Conservation (phyloP, 306 rosid species). For the Trifolium dubium region DNA sequence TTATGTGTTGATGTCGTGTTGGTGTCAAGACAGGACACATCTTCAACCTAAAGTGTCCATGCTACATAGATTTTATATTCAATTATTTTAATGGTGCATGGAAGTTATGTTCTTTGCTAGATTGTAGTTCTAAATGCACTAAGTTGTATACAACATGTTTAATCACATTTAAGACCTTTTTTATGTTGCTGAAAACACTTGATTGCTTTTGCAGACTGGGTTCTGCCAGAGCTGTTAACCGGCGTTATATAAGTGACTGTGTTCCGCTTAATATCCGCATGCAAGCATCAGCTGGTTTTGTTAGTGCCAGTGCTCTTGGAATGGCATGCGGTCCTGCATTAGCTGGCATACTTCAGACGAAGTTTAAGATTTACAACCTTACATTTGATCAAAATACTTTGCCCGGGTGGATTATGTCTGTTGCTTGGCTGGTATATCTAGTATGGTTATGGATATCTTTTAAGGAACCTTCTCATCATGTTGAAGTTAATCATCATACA, state of each 20-base stretch:
- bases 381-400: conserved; percentile 84
- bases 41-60: neutral
- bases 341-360: conserved; percentile 86
- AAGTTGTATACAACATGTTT: conserved; percentile 11
- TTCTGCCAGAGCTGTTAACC: conserved; percentile 98
- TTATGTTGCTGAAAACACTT: conserved; percentile 25
- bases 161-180: conserved; percentile 22
- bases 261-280: conserved; percentile 86
- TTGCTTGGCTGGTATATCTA: conserved; percentile 87
- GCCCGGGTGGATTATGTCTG: conserved; percentile 98
- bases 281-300: conserved; percentile 99
- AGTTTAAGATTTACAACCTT: conserved; percentile 78
- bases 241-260: conserved; percentile 97
- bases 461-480: conserved; percentile 80
- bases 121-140: neutral
- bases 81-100: neutral
- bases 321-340: conserved; percentile 99
- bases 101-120: no score
- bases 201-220: conserved; percentile 70
- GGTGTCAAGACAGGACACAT: neutral
- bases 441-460: conserved; percentile 82
- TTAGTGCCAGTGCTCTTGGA: conserved; percentile 99
- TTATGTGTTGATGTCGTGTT: neutral
- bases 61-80: neutral
- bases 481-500: conserved; percentile 46